Evolutionary conservation across 108 stramenopile genomes (phyloP), one percentile per base, ranked within the genome.

Genomic region (Skeletonema menzelii): DNA sequence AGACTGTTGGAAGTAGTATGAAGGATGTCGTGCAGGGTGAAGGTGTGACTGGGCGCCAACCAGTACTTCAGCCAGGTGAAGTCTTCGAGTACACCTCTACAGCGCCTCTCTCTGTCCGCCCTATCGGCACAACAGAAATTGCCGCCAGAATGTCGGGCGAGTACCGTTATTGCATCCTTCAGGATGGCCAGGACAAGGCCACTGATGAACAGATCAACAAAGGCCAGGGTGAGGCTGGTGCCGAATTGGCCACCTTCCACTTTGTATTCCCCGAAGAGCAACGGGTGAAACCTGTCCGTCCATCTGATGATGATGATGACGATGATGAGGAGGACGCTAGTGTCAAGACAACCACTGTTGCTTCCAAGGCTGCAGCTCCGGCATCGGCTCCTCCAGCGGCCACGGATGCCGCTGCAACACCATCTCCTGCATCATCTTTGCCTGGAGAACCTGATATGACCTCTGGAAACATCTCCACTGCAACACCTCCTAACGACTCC

Each of bases 61-160:
- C 96, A 5, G 72, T 97, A 34, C 83, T 97, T 38, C 87, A 95
- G 68, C 95, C 95, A 8, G 96, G 96, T 17, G 93, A 95, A 81
- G 90, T 91, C 27, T 95, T 97, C 72, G 96, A 95, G 67, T 97
- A 97, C 80, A 93, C 93, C n/a, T 86, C 83, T 2, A 92, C 91
- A 6, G 94, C 94, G 15, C 94, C 94, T 12, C 77, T 92, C 19
- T 82, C 80, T 11, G 90, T 92, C 4, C 81, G 91, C 11, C 91
- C 94, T 15, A 87, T 95, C 63, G 88, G 87, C n/a, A 91, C 90
- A 12, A 92, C 91, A 6, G 75, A 84, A 8, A 90, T 91, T 69
- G 94, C 94, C 10, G 94, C 94, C 13, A 86, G 91, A 15, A 95
- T 92, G 94, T 73, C 72, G 34, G 94, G 94, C 19, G 88, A 92